phyloP scores from a whole-genome alignment of 2,329 filamentous ascomycete genomes.

The Lojkania enalia region DNA sequence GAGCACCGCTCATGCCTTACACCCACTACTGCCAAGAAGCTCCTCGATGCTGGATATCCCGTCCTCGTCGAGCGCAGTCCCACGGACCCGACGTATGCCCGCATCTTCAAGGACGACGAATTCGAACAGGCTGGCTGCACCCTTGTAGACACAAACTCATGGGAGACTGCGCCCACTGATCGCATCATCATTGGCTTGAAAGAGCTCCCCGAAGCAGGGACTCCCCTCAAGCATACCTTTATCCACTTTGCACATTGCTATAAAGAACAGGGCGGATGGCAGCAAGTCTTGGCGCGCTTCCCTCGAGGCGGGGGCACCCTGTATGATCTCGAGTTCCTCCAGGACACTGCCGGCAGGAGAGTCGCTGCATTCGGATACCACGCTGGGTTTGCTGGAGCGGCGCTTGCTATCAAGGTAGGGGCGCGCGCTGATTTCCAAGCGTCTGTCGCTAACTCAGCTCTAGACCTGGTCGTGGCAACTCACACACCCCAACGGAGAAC shows the following conservation, averaged over 20 bases:
- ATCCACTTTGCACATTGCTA: slow-evolving; percentile 50
- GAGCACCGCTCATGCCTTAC: slow-evolving; percentile 48
- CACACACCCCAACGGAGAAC: slow-evolving; percentile 65
- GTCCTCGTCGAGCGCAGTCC: slow-evolving; percentile 46
- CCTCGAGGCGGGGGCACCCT: slow-evolving; percentile 75
- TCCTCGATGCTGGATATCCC: slow-evolving; percentile 47
- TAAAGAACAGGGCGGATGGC: slow-evolving; percentile 61
- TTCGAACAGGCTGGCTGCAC: slow-evolving; percentile 45
- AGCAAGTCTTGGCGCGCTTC: slow-evolving; percentile 77
- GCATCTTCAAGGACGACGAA: slow-evolving; percentile 49
- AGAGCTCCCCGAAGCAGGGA: slow-evolving; percentile 46
- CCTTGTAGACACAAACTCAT: slow-evolving; percentile 43
- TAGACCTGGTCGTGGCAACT: slow-evolving; percentile 85
- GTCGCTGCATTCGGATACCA: slow-evolving; percentile 70
- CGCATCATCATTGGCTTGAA: slow-evolving; percentile 49
- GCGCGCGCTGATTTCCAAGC: not conserved
- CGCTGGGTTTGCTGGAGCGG: slow-evolving; percentile 52
- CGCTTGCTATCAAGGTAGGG: slow-evolving; percentile 47
- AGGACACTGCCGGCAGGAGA: slow-evolving; percentile 69
- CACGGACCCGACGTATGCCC: slow-evolving; percentile 41
- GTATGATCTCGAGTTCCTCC: slow-evolving; percentile 85
- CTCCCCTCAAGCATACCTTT: slow-evolving; percentile 45
- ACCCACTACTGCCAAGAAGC: slow-evolving; percentile 45
- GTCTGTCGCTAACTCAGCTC: slow-evolving; percentile 53
- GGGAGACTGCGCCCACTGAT: slow-evolving; percentile 43